Base-by-base conservation (phyloP, 2,329 filamentous ascomycete species). In the Alternaria sp. region DNA sequence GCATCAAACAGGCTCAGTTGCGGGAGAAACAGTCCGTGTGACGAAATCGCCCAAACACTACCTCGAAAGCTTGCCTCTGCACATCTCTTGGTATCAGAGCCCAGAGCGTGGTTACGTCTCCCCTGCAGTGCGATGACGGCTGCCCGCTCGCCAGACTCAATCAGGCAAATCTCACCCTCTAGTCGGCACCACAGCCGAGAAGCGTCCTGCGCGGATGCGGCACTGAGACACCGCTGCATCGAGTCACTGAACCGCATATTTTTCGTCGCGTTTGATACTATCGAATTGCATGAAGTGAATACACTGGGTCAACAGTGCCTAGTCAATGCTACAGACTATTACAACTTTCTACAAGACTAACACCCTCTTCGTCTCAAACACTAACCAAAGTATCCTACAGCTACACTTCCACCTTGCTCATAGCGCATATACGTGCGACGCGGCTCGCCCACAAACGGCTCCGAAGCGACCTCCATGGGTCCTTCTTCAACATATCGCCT, bases 401-500 rank as follows among this genome's bases (percentile, higher is more conserved):
- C 11, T 30, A 17, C 45, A 45, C 40, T 46, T 25, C 30, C 19
- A n/a, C 15, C 49, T 30, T 17, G 8, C 25, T 62, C 80, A 56
- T 80, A 81, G 36, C 79, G 75, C 46, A 78, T 77, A 61, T 73
- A 79, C 47, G 80, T 72, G 57, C 76, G 70, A 60, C 77, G 75
- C 55, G 74, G 63, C 49, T 77, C 73, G 32, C 70, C 72, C 11
- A 65, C 66, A 55, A 74, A 79, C 4, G 61, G 56, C 45, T 79
- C 77, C 36, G 71, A 72, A n/a, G 61, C 70, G 13, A 69, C 59
- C 49, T 78, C 75, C 32, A 73, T 59, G 5, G 67, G 68, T 26
- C 74, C 73, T 23, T 82, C 80, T 59, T 84, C 82, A 21, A 82
- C 74, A 70, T 83, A 84, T 21, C 80, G 75, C 53, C 77, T 68